These are phyloP conservation scores for Pulveroboletus sp. DNA, from an alignment of 768 basidiomycete genomes.

Conservation along the genomic window DNA sequence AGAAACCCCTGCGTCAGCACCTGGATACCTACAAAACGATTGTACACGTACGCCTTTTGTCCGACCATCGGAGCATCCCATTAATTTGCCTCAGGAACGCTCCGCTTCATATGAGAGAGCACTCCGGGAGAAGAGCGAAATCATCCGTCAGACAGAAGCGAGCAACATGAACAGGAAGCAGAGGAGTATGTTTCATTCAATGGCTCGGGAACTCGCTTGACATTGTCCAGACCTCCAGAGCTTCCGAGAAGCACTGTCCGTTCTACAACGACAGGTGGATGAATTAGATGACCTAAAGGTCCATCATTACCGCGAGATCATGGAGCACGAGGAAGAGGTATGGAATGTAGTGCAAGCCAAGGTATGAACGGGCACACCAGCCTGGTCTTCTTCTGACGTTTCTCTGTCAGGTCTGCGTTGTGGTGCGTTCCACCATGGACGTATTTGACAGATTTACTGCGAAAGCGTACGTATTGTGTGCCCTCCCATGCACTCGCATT, in stretches of 20 bases:
- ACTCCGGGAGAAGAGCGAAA: conserved; percentile 76
- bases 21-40: conserved; percentile 73
- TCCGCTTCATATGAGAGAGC: conserved; percentile 79
- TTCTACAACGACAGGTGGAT: conserved; percentile 86
- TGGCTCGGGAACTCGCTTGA: conserved; percentile 7
- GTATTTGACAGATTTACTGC: conserved; percentile 84
- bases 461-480: conserved; percentile 63
- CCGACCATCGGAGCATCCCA: not conserved
- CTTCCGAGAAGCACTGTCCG: conserved; percentile 77
- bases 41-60: conserved; percentile 51
- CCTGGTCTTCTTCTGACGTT: conserved; percentile 12
- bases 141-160: conserved; percentile 82
- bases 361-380: conserved; percentile 35
- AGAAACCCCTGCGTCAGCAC: conserved; percentile 83
- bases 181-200: conserved; percentile 56
- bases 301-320: conserved; percentile 81
- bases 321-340: conserved; percentile 92
- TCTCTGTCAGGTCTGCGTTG: conserved; percentile 61
- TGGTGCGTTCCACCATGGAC: conserved; percentile 87
- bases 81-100: conserved; percentile 57
- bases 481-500: conserved; percentile 1
- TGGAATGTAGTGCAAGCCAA: conserved; percentile 90
- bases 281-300: conserved; percentile 84
- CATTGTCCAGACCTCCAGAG: conserved; percentile 70
- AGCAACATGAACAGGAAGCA: conserved; percentile 82